phyloP scores from a whole-genome alignment of 2,329 filamentous ascomycete genomes.

The Onygenales sp. region DNA sequence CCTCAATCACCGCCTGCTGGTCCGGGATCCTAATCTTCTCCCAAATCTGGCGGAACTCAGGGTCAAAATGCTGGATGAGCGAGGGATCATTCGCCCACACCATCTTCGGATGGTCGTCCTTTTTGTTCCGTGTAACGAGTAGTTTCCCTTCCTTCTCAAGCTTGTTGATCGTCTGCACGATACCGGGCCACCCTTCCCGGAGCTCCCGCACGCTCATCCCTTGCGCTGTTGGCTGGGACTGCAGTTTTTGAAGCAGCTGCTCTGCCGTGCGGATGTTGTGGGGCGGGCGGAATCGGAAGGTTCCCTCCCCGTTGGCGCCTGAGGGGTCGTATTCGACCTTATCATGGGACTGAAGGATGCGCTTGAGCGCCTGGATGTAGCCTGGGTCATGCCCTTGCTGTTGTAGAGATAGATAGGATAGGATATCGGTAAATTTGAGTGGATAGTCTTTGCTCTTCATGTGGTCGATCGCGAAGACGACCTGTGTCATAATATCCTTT shows the following conservation, averaged over 20 bases:
- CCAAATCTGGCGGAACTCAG: constrained; percentile 79
- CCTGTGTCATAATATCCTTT: constrained; percentile 73
- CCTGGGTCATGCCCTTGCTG: constrained; percentile 49
- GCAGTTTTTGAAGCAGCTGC: constrained; percentile 70
- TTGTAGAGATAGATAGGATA: constrained; percentile 68
- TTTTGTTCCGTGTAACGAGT: constrained; percentile 81
- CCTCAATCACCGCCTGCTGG: constrained; percentile 65
- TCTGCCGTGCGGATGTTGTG: constrained; percentile 72
- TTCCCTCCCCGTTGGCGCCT: constrained; percentile 59
- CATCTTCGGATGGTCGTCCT: constrained; percentile 76
- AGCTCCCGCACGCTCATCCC: constrained; percentile 80
- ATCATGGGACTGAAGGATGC: constrained; percentile 57
- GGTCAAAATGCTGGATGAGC: constrained; percentile 64
- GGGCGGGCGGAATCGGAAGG: constrained; percentile 74
- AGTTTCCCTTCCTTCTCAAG: constrained; percentile 72
- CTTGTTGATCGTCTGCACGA: constrained; percentile 65
- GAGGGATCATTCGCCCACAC: constrained; percentile 84
- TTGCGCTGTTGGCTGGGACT: constrained; percentile 69
- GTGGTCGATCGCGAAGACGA: constrained; percentile 77
- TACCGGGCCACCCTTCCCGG: constrained; percentile 90
- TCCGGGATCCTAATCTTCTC: constrained; percentile 67
- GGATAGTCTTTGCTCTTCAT: constrained; percentile 61
- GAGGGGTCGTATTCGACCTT: constrained; percentile 50
- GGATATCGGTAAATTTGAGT: constrained; percentile 64
- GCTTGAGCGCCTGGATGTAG: constrained; percentile 54